Conservation (phyloP, 129 eudicot genomes). For the Flaveria bidentis region DNA sequence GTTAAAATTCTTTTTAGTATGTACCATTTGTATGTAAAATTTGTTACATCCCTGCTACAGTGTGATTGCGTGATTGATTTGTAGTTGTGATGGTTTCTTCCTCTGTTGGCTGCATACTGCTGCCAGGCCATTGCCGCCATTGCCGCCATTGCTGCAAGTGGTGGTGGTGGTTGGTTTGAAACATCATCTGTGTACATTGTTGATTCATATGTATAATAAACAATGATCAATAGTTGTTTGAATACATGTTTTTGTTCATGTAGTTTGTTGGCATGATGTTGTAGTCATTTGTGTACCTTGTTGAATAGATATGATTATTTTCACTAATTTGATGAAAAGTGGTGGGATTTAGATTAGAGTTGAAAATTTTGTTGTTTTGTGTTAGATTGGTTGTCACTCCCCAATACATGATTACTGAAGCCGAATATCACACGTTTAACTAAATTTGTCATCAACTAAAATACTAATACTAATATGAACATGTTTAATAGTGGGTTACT, state of each 20-base stretch:
- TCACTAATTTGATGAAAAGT: not conserved
- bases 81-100: not conserved
- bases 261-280: not conserved
- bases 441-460: too few species aligned
- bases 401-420: not conserved
- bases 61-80: too few species aligned
- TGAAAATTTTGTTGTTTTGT: too few species aligned
- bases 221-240: not conserved
- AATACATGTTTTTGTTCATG: slow-evolving; percentile 2
- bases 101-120: too few species aligned
- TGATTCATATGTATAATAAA: not conserved
- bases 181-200: not conserved
- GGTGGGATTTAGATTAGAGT: too few species aligned
- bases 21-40: slow-evolving; percentile 21
- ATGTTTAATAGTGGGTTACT: not conserved
- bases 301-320: not conserved
- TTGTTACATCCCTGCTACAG: not conserved
- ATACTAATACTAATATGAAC: not conserved
- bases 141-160: not conserved
- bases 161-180: slow-evolving; percentile 4
- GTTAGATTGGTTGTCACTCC: too few species aligned
- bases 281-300: not conserved
- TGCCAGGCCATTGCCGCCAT: too few species aligned
- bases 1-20: slow-evolving; percentile 25
- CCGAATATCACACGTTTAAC: too few species aligned